phyloP scores from a whole-genome alignment of 2,329 filamentous ascomycete species.

The Fusarium ambrosium region DNA sequence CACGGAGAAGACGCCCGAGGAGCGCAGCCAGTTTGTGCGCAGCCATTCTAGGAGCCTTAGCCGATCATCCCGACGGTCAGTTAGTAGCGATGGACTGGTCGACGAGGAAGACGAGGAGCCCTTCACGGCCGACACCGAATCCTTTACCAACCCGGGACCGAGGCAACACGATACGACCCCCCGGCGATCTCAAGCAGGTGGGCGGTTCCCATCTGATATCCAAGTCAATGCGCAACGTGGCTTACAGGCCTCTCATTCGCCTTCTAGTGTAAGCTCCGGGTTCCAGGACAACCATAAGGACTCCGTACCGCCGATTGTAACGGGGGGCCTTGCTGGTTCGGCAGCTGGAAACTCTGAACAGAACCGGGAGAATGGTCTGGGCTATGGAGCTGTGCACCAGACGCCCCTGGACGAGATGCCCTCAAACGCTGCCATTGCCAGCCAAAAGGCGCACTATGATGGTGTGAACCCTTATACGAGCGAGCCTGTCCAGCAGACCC shows the following conservation, averaged over 20 bases:
- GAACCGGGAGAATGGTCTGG: constrained; percentile 50
- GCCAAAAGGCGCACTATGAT: constrained; percentile 65
- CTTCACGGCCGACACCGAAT: constrained; percentile 66
- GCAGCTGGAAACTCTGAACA: constrained; percentile 49
- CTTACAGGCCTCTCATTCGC: constrained; percentile 83
- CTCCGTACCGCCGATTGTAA: constrained; percentile 70
- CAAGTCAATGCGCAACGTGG: constrained; percentile 83
- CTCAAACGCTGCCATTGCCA: constrained; percentile 64
- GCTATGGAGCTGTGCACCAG: constrained; percentile 62
- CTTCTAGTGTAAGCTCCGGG: constrained; percentile 84
- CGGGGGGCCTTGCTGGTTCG: constrained; percentile 63
- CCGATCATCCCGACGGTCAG: constrained; percentile 71
- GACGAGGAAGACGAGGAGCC: constrained; percentile 79
- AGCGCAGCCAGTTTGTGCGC: constrained; percentile 88
- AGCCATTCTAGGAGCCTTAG: constrained; percentile 84
- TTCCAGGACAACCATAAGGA: constrained; percentile 60
- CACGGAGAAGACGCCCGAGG: constrained; percentile 89
- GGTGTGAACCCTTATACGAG: constrained; percentile 71
- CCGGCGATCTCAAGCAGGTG: constrained; percentile 88
- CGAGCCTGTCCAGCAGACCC: constrained; percentile 53
- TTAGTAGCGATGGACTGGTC: constrained; percentile 83
- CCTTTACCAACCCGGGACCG: constrained; percentile 60
- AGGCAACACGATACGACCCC: constrained; percentile 65
- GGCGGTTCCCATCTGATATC: constrained; percentile 95
- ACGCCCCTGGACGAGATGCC: constrained; percentile 63